These are phyloP conservation scores for Fraxinus xanthoxyloides DNA, from an alignment of 305 asterid genomes.

Conservation along the genomic window DNA sequence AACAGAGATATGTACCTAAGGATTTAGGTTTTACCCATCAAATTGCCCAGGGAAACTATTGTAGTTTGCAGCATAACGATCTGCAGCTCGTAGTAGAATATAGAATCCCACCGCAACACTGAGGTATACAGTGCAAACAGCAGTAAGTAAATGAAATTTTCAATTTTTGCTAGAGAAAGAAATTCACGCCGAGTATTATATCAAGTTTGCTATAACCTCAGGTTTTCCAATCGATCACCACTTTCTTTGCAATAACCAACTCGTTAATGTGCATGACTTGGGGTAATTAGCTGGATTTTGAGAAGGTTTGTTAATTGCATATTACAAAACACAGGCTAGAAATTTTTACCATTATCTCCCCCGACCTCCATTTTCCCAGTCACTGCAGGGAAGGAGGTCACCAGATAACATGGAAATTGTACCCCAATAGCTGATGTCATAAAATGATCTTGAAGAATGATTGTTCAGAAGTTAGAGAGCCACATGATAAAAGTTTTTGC, in stretches of 20 bases:
- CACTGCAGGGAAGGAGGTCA: not conserved
- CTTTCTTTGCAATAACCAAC: not conserved
- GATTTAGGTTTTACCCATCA: conserved; percentile 61
- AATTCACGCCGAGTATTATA: not conserved
- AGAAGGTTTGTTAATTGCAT: not conserved
- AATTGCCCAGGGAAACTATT: conserved; percentile 85
- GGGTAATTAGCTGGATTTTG: not conserved
- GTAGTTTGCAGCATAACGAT: conserved; percentile 82
- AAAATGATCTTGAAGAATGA: not conserved
- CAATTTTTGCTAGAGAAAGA: not conserved
- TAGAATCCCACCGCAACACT: conserved; percentile 85
- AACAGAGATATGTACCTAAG: not conserved
- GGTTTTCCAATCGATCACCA: not conserved
- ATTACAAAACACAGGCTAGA: not conserved
- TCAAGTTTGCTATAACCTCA: not conserved
- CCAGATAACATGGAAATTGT: not conserved
- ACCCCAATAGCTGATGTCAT: not conserved
- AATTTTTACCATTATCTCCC: not conserved
- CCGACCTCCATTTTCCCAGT: not conserved
- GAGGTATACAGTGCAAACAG: conserved; percentile 25
- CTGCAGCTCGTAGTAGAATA: conserved; percentile 86
- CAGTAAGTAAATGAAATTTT: conserved; percentile 13
- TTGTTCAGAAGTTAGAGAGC: not conserved
- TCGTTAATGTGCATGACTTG: not conserved
- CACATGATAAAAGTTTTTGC: not conserved